Evolutionary conservation across 495 filamentous ascomycete species (phyloP), one percentile per base, ranked within the genome.

Genomic region (Trichocladium uniseriatum): DNA sequence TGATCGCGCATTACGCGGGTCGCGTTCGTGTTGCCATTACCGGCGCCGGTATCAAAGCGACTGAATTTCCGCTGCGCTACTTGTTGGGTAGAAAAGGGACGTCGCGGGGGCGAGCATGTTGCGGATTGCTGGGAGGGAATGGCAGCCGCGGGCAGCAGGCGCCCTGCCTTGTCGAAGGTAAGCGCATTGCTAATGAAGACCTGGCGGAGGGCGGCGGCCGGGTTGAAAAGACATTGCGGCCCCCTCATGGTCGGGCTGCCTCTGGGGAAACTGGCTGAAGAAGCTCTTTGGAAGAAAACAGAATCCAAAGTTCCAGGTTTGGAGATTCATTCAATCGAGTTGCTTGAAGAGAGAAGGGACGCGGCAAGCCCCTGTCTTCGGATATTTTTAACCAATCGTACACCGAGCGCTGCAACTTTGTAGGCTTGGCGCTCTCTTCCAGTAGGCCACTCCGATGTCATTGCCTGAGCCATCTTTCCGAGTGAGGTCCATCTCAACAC

Each of bases 211-310:
- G 68, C 68, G 16, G 43, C 32, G 39, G 63, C 62, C 51, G 67
- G 56, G 51, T 57, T 69, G 62, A 68, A 73, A 15, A 64, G 36
- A 50, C 69, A 70, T 48, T 48, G 52, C 15, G 68, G 55, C 40
- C 31, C 51, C 36, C 40, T 57, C 68, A 72, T 72, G 35, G 32
- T 54, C 16, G 47, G 18, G 18, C 13, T 40, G 28, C 24, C 8
- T 10, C 3, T 32, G 31, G 9, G 27, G 10, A 29, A 29, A 29
- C 27, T 10, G 10, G 35, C 34, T 35, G 20, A 1, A 5, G 11
- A 13, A 42, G 31, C n/a, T 45, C 5, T 14, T 41, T 38, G 39
- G 20, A 38, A 38, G 3, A 18, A 45, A 6, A n/a, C 9, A 29
- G 31, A 38, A 31, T 16, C 14, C 13, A 28, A n/a, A 37, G 37